These are phyloP conservation scores for Pseudotsuga menziesii DNA, from an alignment of 75 land plant species.

Conservation along the genomic window DNA sequence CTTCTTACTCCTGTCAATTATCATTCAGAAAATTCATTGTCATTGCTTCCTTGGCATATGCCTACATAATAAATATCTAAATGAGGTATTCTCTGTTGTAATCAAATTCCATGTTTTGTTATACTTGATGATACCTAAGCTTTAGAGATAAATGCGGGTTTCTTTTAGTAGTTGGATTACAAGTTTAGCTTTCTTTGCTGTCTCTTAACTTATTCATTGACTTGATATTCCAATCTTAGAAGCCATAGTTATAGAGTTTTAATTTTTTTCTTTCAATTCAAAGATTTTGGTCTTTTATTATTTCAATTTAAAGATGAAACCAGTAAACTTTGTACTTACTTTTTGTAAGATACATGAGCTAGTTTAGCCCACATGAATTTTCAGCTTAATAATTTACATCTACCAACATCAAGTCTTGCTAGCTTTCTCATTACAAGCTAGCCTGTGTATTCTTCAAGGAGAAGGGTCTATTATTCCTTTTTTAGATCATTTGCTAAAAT, in stretches of 20 bases:
- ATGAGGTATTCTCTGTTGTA: conserved; percentile 5
- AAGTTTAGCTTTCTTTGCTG: background rate
- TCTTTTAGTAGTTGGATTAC: background rate
- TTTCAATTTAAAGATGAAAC: too few relatives aligned
- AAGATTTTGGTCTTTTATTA: too few relatives aligned
- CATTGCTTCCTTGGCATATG: conserved; percentile 9
- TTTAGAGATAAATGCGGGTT: background rate
- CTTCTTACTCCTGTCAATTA: too few relatives aligned
- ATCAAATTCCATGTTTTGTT: background rate
- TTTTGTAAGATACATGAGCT: too few relatives aligned
- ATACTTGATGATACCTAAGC: background rate
- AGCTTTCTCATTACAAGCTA: background rate
- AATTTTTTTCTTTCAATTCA: background rate
- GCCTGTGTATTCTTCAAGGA: background rate
- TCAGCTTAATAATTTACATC: background rate
- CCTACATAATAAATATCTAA: background rate
- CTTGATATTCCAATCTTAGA: background rate
- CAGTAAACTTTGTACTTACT: too few relatives aligned
- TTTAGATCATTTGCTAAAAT: background rate
- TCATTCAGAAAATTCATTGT: conserved; percentile 1
- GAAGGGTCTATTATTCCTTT: background rate
- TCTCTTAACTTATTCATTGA: background rate
- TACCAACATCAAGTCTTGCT: background rate
- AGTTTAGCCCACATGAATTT: background rate
- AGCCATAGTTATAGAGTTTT: background rate